phyloP scores from a whole-genome alignment of 768 basidiomycete species.

The Tulasnella sp. region DNA sequence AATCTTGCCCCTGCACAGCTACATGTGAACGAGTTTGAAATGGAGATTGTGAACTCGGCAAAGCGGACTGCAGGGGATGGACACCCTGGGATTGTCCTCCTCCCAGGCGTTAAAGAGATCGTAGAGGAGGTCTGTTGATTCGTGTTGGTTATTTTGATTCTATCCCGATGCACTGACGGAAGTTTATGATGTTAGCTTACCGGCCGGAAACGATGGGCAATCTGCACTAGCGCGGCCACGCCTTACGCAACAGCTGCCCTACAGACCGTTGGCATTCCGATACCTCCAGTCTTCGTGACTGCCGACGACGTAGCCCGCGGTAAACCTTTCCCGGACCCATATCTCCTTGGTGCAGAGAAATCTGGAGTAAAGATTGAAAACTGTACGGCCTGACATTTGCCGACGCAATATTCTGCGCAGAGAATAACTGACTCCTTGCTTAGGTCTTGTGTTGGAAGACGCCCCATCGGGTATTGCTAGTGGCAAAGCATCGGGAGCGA shows the following conservation, averaged over 20 bases:
- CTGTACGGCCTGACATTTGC: background rate
- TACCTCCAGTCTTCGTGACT: constrained; percentile 48
- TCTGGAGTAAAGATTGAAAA: constrained; percentile 49
- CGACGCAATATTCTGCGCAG: background rate
- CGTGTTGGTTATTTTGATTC: background rate
- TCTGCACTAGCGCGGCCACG: constrained; percentile 78
- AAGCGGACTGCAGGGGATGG: constrained; percentile 7
- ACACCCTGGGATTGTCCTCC: constrained; percentile 35
- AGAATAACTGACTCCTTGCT: background rate
- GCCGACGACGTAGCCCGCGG: constrained; percentile 37
- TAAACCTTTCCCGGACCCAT: constrained; percentile 86
- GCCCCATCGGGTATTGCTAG: constrained; percentile 74
- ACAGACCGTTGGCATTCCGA: constrained; percentile 49
- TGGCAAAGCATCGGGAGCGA: constrained; percentile 67
- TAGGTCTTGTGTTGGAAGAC: constrained; percentile 79
- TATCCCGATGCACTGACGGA: background rate
- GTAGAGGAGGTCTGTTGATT: constrained; percentile 34
- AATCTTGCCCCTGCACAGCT: constrained; percentile 33
- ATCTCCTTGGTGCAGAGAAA: constrained; percentile 63
- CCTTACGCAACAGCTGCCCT: constrained; percentile 64
- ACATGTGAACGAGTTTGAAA: constrained; percentile 71
- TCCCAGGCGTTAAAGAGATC: constrained; percentile 58
- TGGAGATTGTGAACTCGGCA: constrained; percentile 49
- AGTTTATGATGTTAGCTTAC: background rate
- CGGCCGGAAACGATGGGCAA: constrained; percentile 58